Conservation (phyloP, 805 yeast species). For the Candida stauntonica region DNA sequence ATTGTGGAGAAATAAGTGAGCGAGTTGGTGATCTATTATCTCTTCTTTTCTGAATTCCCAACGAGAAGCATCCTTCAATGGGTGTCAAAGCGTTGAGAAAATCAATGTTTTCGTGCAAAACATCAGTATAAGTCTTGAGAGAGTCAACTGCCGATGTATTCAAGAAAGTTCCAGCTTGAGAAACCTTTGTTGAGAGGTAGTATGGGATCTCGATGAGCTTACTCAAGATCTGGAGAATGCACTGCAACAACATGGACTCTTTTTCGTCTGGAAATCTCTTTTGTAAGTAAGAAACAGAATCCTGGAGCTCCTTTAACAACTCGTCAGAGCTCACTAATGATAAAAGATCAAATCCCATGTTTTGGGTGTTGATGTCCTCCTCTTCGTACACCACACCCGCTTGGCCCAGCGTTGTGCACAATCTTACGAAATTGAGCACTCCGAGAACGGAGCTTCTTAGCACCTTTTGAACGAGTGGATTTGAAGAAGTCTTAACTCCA, state of each 20-base stretch:
- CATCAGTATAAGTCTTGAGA: conserved; percentile 6
- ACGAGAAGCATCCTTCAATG: conserved; percentile 39
- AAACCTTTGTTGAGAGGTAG: conserved; percentile 15
- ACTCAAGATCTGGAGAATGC: conserved; percentile 19
- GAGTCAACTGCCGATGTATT: conserved; percentile 17
- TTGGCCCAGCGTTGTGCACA: conserved; percentile 41
- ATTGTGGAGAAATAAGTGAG: conserved; percentile 28
- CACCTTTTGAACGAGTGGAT: conserved; percentile 42
- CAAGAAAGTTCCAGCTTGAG: conserved; percentile 9
- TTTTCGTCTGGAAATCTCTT: conserved; percentile 16
- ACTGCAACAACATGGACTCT: conserved; percentile 20
- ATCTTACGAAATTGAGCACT: conserved; percentile 48
- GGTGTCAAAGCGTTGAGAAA: conserved; percentile 23
- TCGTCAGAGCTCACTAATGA: conserved; percentile 23
- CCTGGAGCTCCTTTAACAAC: conserved; percentile 28
- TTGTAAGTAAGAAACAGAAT: conserved; percentile 32
- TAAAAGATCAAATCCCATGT: conserved; percentile 49
- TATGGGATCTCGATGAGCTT: conserved; percentile 21
- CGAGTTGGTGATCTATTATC: conserved; percentile 47
- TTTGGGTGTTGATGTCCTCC: conserved; percentile 66
- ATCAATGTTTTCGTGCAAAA: conserved; percentile 13
- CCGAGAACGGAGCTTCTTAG: conserved; percentile 50
- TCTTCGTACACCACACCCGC: conserved; percentile 66
- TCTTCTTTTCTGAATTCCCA: conserved; percentile 42
- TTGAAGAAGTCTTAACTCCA: no score